Conservation (phyloP, 2,329 filamentous ascomycete species). For the Hirsutella minnesotensis region DNA sequence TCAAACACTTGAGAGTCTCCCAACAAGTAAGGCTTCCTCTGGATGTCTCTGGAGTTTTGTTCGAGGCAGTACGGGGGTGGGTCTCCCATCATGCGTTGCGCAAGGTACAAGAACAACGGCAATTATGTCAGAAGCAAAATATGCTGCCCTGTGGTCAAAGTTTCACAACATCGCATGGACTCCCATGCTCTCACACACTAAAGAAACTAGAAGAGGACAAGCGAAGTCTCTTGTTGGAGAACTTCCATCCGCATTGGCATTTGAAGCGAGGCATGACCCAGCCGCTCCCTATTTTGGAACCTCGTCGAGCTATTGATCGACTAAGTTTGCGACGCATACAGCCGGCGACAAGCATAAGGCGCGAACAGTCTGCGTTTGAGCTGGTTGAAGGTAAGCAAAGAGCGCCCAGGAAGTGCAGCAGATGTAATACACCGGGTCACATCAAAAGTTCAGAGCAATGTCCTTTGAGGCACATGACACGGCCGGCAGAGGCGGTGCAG, state of each 20-base stretch:
- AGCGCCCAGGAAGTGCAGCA: slow-evolving; percentile 5
- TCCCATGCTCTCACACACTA: no score
- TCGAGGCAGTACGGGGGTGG: no score
- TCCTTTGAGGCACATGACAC: no score
- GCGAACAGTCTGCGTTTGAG: slow-evolving; percentile 7
- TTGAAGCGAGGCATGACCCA: slow-evolving; percentile 3
- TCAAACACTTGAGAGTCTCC: slow-evolving; percentile 5
- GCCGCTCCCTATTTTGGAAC: slow-evolving; percentile 5
- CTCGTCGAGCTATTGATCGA: background rate
- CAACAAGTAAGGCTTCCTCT: slow-evolving; percentile 7
- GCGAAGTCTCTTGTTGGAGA: slow-evolving; percentile 1
- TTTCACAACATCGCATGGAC: no score
- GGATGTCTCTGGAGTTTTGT: slow-evolving; percentile 5
- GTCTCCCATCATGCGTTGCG: slow-evolving; percentile 5
- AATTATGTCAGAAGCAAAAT: background rate
- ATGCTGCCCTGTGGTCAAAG: no score
- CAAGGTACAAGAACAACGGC: slow-evolving; percentile 8
- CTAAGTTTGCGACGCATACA: background rate
- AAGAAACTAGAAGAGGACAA: no score
- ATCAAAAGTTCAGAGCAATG: no score
- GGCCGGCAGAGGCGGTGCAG: no score
- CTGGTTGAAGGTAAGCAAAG: slow-evolving; percentile 3
- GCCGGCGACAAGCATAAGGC: slow-evolving; percentile 4
- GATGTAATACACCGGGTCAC: slow-evolving; percentile 3
- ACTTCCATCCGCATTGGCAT: slow-evolving; percentile 9